Evolutionary conservation across 208 protist genomes (phyloP).

Genomic region (Crithidia expoeki): DNA sequence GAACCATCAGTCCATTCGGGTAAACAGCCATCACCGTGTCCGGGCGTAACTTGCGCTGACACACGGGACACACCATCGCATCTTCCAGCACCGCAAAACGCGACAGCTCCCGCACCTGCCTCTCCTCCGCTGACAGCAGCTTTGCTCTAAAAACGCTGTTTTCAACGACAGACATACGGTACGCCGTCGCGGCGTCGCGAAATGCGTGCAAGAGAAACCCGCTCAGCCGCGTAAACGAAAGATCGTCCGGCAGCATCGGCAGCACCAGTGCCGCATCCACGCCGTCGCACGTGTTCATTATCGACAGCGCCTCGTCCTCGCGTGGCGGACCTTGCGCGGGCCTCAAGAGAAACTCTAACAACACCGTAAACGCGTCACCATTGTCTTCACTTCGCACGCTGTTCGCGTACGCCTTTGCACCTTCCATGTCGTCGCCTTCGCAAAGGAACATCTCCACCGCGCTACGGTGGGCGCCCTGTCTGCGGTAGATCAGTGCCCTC

Average conservation of each 20-base stretch:
- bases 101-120: slow-evolving; percentile 25
- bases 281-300: slow-evolving; percentile 52
- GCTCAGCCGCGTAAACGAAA: slow-evolving; percentile 43
- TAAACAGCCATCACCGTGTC: slow-evolving; percentile 67
- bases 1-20: slow-evolving; percentile 68
- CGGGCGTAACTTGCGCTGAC: slow-evolving; percentile 54
- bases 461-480: slow-evolving; percentile 50
- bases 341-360: slow-evolving; percentile 45
- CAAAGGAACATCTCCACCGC: slow-evolving; percentile 70
- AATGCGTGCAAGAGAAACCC: slow-evolving; percentile 57
- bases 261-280: slow-evolving; percentile 52
- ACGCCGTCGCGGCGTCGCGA: slow-evolving; percentile 36
- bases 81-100: slow-evolving; percentile 34
- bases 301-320: slow-evolving; percentile 43
- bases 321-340: slow-evolving; percentile 17
- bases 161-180: slow-evolving; percentile 40
- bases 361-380: slow-evolving; percentile 42
- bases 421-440: slow-evolving; percentile 43
- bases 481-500: slow-evolving; percentile 63
- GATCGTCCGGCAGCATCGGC: slow-evolving; percentile 65
- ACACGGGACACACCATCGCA: slow-evolving; percentile 59
- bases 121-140: slow-evolving; percentile 27
- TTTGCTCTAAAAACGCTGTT: slow-evolving; percentile 37
- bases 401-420: slow-evolving; percentile 58
- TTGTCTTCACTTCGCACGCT: slow-evolving; percentile 37